phyloP scores from a whole-genome alignment of 2,329 filamentous ascomycete genomes.

The Stemphylium vesicarium region DNA sequence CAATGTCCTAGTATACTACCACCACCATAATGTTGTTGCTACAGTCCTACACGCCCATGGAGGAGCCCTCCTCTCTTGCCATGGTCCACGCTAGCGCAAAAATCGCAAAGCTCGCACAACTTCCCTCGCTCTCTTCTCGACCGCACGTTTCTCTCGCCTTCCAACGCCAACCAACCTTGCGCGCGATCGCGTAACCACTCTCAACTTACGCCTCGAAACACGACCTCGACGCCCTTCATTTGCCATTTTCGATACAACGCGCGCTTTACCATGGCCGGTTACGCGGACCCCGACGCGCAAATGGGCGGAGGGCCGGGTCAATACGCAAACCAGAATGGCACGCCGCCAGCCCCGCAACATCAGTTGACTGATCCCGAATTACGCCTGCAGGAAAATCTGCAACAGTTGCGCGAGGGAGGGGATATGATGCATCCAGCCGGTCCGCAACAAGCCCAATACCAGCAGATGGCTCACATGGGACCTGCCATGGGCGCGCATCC shows the following conservation, averaged over 20 bases:
- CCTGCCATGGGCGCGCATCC: slow-evolving; percentile 39
- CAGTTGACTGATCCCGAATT: slow-evolving; percentile 41
- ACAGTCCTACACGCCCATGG: slow-evolving; percentile 4
- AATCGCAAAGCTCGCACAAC: slow-evolving; percentile 42
- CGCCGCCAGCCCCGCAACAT: slow-evolving; percentile 42
- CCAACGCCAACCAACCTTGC: slow-evolving; percentile 26
- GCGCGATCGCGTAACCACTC: slow-evolving; percentile 25
- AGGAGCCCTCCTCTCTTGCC: slow-evolving; percentile 16
- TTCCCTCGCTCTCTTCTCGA: slow-evolving; percentile 32
- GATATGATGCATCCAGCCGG: slow-evolving; percentile 40
- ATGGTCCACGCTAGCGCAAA: slow-evolving; percentile 41
- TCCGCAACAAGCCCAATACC: slow-evolving; percentile 38
- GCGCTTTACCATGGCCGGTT: slow-evolving; percentile 37
- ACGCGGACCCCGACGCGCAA: slow-evolving; percentile 44
- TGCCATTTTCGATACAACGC: slow-evolving; percentile 23
- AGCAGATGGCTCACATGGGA: slow-evolving; percentile 36
- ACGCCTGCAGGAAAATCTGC: slow-evolving; percentile 44
- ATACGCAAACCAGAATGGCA: slow-evolving; percentile 46
- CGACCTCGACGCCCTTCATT: background rate
- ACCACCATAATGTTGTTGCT: slow-evolving; percentile 23
- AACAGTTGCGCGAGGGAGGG: slow-evolving; percentile 41
- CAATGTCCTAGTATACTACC: slow-evolving; percentile 7
- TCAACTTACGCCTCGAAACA: slow-evolving; percentile 1
- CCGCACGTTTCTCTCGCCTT: slow-evolving; percentile 28
- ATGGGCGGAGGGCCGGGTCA: slow-evolving; percentile 42